Evolutionary conservation across 768 basidiomycete species (phyloP).

Genomic region (Lactifluus subvellereus): DNA sequence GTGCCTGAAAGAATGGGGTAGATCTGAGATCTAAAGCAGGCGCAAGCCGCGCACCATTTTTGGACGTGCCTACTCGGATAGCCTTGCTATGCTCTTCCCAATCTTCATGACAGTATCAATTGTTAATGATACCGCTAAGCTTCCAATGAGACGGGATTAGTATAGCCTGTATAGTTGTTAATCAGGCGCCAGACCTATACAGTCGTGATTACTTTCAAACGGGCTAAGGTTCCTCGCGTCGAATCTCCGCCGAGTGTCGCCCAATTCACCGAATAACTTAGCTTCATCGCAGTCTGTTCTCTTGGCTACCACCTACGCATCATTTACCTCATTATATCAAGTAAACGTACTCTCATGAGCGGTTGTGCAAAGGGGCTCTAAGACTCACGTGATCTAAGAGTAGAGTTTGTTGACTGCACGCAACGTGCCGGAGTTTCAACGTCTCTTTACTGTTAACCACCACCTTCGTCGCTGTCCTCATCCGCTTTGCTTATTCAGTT

Average conservation of each 20-base stretch:
- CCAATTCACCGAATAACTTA: not conserved
- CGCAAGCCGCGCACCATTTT: constrained; percentile 31
- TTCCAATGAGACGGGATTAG: not conserved
- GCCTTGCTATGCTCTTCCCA: constrained; percentile 21
- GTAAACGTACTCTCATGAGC: not conserved
- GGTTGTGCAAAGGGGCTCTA: constrained; percentile 14
- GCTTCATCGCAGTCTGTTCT: not conserved
- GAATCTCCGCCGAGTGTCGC: constrained; percentile 11
- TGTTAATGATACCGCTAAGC: not conserved
- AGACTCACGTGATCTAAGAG: constrained; percentile 26
- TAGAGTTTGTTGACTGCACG: constrained; percentile 27
- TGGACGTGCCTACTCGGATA: constrained; percentile 31
- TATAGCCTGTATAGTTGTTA: not conserved
- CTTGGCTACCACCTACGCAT: not conserved
- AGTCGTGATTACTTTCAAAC: not conserved
- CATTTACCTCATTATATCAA: not conserved
- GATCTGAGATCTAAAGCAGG: constrained; percentile 36
- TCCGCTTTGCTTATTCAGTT: constrained; percentile 25
- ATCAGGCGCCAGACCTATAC: not conserved
- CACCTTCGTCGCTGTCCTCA: constrained; percentile 37
- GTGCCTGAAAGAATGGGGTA: not conserved
- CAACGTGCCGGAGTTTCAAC: constrained; percentile 28
- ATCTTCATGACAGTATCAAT: not conserved
- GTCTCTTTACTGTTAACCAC: constrained; percentile 38
- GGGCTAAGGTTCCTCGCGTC: constrained; percentile 4